A percentile compares a stretch with the other conserved stretches of the same genome.
Conservation (phyloP, 2,329 filamentous ascomycete genomes). For the Botrytis tulipae region DNA sequence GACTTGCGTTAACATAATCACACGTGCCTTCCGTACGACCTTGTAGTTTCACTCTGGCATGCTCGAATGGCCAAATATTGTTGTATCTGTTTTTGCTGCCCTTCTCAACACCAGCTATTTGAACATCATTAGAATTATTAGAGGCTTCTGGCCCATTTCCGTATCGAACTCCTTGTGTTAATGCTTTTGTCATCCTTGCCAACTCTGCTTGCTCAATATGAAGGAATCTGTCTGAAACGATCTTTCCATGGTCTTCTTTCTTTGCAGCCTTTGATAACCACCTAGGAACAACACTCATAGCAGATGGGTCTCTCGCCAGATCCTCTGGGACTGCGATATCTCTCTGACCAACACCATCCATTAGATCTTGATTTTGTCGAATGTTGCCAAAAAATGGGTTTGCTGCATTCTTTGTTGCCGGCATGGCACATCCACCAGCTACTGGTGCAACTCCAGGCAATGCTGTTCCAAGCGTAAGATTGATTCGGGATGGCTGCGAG, state of each 20-base stretch:
- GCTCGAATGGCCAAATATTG: slow-evolving; percentile 95
- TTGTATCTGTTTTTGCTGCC: slow-evolving; percentile 96
- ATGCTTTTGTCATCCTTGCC: slow-evolving; percentile 84
- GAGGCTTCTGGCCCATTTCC: slow-evolving; percentile 42
- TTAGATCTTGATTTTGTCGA: slow-evolving; percentile 91
- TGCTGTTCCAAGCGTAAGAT: slow-evolving; percentile 50
- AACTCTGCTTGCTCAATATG: slow-evolving; percentile 82
- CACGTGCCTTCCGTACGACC: slow-evolving; percentile 66
- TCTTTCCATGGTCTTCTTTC: slow-evolving; percentile 69
- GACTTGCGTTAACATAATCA: slow-evolving; percentile 95
- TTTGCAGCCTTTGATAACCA: slow-evolving; percentile 75
- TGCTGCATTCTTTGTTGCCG: slow-evolving; percentile 61
- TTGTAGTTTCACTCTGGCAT: slow-evolving; percentile 79
- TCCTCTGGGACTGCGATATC: slow-evolving; percentile 58
- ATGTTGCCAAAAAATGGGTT: slow-evolving; percentile 97
- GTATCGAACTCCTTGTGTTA: slow-evolving; percentile 60
- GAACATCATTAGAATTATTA: slow-evolving; percentile 46
- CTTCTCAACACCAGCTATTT: slow-evolving; percentile 90
- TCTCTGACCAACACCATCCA: slow-evolving; percentile 86
- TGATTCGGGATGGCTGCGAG: slow-evolving; percentile 43
- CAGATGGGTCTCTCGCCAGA: slow-evolving; percentile 44
- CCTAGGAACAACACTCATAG: slow-evolving; percentile 55
- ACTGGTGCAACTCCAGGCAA: slow-evolving; percentile 64
- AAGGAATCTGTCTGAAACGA: slow-evolving; percentile 79
- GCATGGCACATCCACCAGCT: slow-evolving; percentile 86